Evolutionary conservation across 202 grass and related monocot genomes (phyloP).

Genomic region (Eragrostis tef): DNA sequence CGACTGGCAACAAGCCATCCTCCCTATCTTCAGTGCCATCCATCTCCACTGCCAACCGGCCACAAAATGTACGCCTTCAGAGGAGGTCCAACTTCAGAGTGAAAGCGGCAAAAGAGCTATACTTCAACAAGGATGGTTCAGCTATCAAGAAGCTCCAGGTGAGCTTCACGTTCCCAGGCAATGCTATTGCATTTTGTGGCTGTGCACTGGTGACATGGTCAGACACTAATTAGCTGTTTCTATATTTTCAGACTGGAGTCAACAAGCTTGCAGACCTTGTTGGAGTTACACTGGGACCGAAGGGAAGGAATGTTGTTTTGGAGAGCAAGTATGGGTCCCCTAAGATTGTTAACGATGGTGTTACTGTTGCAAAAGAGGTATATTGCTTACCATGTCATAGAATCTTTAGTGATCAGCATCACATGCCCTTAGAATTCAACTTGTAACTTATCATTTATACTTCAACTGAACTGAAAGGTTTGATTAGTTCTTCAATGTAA

Average conservation of each 20-base stretch:
- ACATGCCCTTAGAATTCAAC: conserved; percentile 3
- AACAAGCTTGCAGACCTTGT: conserved; percentile 97
- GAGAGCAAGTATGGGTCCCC: conserved; percentile 99
- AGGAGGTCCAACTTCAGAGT: conserved; percentile 72
- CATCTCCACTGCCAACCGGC: conserved; percentile 35
- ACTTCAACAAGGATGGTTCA: conserved; percentile 98
- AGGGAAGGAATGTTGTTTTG: conserved; percentile 98
- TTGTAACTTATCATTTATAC: not conserved
- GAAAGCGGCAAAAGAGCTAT: conserved; percentile 91
- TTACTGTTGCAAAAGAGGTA: conserved; percentile 97
- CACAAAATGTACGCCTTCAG: conserved; percentile 51
- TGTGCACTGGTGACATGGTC: not conserved
- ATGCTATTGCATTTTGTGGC: not conserved
- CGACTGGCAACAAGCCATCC: conserved; percentile 62
- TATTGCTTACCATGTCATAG: not conserved
- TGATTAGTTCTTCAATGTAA: not conserved
- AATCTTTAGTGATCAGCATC: not conserved
- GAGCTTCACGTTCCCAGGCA: conserved; percentile 1
- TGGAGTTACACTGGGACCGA: conserved; percentile 93
- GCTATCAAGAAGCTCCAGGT: conserved; percentile 95
- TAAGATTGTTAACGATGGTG: conserved; percentile 97
- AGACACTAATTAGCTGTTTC: conserved; percentile 25
- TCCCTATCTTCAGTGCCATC: conserved; percentile 53
- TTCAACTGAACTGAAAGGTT: not conserved
- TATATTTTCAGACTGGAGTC: conserved; percentile 69